Conservation (phyloP, 768 basidiomycete species). For the Xanthoconium purpureum region DNA sequence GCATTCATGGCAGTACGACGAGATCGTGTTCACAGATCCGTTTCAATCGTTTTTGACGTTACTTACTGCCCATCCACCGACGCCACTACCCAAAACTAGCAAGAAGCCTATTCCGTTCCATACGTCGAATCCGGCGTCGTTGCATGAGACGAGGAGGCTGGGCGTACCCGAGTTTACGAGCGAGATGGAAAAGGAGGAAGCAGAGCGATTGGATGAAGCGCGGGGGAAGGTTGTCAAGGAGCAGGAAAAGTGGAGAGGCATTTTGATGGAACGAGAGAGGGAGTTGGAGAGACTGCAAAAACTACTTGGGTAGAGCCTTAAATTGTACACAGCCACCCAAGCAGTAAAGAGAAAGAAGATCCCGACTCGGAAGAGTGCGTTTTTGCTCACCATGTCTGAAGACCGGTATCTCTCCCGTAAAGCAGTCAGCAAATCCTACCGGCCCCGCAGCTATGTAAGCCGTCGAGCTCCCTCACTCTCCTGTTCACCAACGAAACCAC, state of each 20-base stretch:
- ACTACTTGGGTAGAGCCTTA: slow-evolving; percentile 16
- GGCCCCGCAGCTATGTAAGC: slow-evolving; percentile 38
- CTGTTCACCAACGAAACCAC: not conserved
- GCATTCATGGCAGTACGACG: slow-evolving; percentile 98
- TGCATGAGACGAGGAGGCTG: slow-evolving; percentile 61
- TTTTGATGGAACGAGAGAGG: slow-evolving; percentile 77
- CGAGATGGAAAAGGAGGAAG: slow-evolving; percentile 86
- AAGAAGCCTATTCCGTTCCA: slow-evolving; percentile 73
- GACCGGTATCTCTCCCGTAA: slow-evolving; percentile 35
- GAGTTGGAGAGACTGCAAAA: slow-evolving; percentile 72
- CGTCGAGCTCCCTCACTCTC: not conserved
- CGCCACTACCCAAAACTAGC: slow-evolving; percentile 60
- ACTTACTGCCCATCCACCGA: slow-evolving; percentile 80
- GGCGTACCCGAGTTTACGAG: slow-evolving; percentile 81
- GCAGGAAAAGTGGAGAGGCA: slow-evolving; percentile 67
- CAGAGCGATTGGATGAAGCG: slow-evolving; percentile 74
- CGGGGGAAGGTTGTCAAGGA: slow-evolving; percentile 67
- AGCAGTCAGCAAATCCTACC: slow-evolving; percentile 35
- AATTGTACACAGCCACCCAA: slow-evolving; percentile 16
- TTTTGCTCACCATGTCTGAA: slow-evolving; percentile 25
- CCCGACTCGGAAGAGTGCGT: too few species aligned
- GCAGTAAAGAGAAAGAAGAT: not conserved
- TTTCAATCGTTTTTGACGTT: slow-evolving; percentile 81
- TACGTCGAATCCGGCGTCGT: slow-evolving; percentile 51
- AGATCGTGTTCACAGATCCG: slow-evolving; percentile 94